phyloP scores from a whole-genome alignment of 768 basidiomycete genomes.

The Termitomyces sp. region DNA sequence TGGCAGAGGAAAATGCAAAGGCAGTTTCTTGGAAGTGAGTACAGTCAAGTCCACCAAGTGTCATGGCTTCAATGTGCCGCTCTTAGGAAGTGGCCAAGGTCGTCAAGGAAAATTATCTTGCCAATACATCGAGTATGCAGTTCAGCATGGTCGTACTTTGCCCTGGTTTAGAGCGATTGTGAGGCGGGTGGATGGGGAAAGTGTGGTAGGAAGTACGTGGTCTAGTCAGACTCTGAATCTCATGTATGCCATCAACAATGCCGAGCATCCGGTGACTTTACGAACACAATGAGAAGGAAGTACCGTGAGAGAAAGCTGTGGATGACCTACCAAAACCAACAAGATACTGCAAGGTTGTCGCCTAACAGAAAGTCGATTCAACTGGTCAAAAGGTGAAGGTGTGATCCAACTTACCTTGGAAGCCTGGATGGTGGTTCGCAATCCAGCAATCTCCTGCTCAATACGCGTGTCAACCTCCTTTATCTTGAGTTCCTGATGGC shows the following conservation, averaged over 20 bases:
- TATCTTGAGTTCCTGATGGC: slow-evolving; percentile 90
- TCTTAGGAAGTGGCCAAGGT: slow-evolving; percentile 61
- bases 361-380: slow-evolving; percentile 35
- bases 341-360: slow-evolving; percentile 82
- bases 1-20: slow-evolving; percentile 63
- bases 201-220: slow-evolving; percentile 2
- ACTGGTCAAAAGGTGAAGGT: background rate
- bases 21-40: slow-evolving; percentile 51
- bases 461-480: slow-evolving; percentile 97
- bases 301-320: background rate
- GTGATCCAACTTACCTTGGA: slow-evolving; percentile 56
- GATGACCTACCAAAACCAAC: slow-evolving; percentile 74
- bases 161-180: slow-evolving; percentile 11
- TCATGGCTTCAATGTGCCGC: background rate
- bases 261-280: slow-evolving; percentile 81
- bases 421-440: slow-evolving; percentile 80
- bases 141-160: slow-evolving; percentile 70
- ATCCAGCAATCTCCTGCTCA: slow-evolving; percentile 89
- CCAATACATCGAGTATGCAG: slow-evolving; percentile 46
- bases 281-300: slow-evolving; percentile 6
- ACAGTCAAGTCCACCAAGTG: background rate
- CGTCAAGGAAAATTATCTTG: slow-evolving; percentile 58
- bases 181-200: background rate
- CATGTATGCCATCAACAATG: slow-evolving; percentile 83
- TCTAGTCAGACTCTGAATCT: slow-evolving; percentile 54